A percentile compares a stretch with the other conserved stretches of the same genome.
These are phyloP conservation scores for Vitis hybrid DNA, from an alignment of 177 flowering plant genomes.

Conservation along the genomic window DNA sequence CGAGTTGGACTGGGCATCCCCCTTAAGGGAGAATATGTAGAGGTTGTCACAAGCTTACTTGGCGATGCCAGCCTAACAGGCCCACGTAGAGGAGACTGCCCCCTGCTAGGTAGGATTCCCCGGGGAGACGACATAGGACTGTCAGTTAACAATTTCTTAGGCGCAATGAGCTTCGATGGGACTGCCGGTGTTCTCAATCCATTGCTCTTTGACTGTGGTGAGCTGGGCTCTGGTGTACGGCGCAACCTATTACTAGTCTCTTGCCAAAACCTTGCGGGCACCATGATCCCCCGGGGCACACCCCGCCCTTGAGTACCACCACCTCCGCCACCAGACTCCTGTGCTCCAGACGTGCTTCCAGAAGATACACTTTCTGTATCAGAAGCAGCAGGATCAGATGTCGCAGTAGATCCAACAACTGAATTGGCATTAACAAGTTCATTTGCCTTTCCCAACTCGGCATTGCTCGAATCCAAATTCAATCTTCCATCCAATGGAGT, in stretches of 20 bases:
- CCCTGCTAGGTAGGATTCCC: conserved; percentile 32
- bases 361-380: conserved; percentile 79
- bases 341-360: conserved; percentile 45
- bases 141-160: conserved; percentile 35
- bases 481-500: conserved; percentile 23
- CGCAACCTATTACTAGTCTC: conserved; percentile 41
- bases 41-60: conserved; percentile 36
- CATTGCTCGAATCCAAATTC: conserved; percentile 20
- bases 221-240: conserved; percentile 44
- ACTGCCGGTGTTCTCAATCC: conserved; percentile 22
- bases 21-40: conserved; percentile 41
- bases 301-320: conserved; percentile 20
- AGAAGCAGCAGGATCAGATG: conserved; percentile 34
- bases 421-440: conserved; percentile 11
- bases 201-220: conserved; percentile 32
- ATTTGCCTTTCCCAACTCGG: conserved; percentile 10
- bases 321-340: conserved; percentile 24
- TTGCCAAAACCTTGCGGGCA: conserved; percentile 66
- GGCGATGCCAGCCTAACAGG: conserved; percentile 64
- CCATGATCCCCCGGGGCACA: conserved; percentile 41
- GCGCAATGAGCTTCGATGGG: conserved; percentile 23
- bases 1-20: conserved; percentile 65
- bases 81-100: conserved; percentile 58
- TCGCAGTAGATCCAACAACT: conserved; percentile 16
- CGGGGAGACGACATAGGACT: conserved; percentile 47